These are phyloP conservation scores for Claviceps sp. DNA, from an alignment of 2,329 filamentous ascomycete species.

Conservation along the genomic window DNA sequence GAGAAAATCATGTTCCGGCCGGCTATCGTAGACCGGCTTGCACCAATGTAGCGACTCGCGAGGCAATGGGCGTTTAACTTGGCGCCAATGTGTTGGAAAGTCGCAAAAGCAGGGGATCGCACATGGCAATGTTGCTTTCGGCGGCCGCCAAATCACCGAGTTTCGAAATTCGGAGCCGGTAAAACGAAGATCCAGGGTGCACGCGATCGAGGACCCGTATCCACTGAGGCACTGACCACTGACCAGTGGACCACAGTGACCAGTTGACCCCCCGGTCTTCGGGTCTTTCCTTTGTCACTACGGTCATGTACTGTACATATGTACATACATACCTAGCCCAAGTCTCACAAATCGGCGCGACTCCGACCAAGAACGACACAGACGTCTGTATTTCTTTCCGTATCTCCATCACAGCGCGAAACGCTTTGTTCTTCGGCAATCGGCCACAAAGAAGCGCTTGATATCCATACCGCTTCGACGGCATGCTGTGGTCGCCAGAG, in stretches of 20 bases:
- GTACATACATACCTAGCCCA: too few relatives aligned
- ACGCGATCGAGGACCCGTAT: background rate
- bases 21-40: background rate
- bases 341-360: background rate
- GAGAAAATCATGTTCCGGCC: conserved; percentile 9
- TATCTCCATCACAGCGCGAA: background rate
- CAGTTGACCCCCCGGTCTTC: too few relatives aligned
- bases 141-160: conserved; percentile 1
- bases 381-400: too few relatives aligned
- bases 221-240: background rate
- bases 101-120: background rate
- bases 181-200: conserved; percentile 6
- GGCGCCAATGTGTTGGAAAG: background rate
- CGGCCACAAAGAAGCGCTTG: background rate
- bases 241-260: background rate
- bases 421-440: background rate
- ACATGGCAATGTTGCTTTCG: conserved; percentile 1
- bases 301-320: background rate
- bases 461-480: background rate
- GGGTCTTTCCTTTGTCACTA: background rate
- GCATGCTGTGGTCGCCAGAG: conserved; percentile 14
- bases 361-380: background rate
- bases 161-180: conserved; percentile 8
- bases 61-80: background rate
- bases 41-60: background rate